Evolutionary conservation across 176 grass and related monocot genomes (phyloP), one percentile per base, ranked within the genome.

Genomic region (Coix lacrymajobi): DNA sequence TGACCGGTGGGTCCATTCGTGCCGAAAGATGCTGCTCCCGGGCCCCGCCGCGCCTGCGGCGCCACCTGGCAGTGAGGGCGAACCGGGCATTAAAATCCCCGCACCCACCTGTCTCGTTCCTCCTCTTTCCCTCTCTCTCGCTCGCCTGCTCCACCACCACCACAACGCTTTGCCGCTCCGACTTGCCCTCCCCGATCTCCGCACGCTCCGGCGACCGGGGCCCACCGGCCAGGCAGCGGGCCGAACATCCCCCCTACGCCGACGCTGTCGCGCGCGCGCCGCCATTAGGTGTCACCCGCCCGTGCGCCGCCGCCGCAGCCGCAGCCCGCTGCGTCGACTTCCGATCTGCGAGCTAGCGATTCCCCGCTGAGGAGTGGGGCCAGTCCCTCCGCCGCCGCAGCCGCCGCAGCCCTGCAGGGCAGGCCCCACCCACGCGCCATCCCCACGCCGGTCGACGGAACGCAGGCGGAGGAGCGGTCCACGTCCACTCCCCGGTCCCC

Each of bases 321-420:
- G 39, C 51, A 11, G 17, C 52, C 51, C n/a, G 26, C 29, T 12
- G 6, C 58, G 13, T 73, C 33, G 62, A 6, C 25, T 79, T 57
- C 72, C 83, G 88, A 89, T 89, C 88, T 82, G 83, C 78, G 5
- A 57, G 56, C 58, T 19, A 46, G 56, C 44, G 64, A 22, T 36
- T 37, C 64, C 33, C 52, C 22, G 67, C 64, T 30, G 63, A 77
- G 71, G 52, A 29, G 78, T 49, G 87, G 87, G 76, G 76, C 24
- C 48, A 48, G 1, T 38, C 62, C 29, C 57, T 2, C 75, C 62
- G 69, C 68, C 34, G 4, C 30, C 34, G 56, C 48, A 37, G 62
- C 62, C 30, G 24, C 29, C 7, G 34, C 17, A 19, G 20, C 13
- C 12, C 13, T 6, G 19, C n/a, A 25, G 46, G 13, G 8, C 20